phyloP scores from a whole-genome alignment of 352 stramenopile genomes.

The Thraustochytrium sp. region DNA sequence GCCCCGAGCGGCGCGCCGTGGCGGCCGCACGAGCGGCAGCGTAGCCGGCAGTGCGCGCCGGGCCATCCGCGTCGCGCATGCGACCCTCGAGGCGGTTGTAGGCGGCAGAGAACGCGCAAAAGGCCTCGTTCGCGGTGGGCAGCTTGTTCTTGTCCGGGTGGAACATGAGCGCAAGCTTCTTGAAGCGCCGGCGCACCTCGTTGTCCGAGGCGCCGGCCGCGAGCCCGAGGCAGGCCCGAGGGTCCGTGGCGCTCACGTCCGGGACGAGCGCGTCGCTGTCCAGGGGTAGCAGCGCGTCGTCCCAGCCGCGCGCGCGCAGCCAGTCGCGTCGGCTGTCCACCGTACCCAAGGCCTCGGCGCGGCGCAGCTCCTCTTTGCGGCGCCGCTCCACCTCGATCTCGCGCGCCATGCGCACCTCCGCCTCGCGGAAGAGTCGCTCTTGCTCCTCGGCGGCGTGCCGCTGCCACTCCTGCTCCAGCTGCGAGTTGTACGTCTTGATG shows the following conservation, averaged over 20 bases:
- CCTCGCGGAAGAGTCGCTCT: slow-evolving; percentile 4
- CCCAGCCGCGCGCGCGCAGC: background rate
- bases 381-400: slow-evolving; percentile 19
- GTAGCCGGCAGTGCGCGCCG: background rate
- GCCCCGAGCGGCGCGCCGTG: no score
- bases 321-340: background rate
- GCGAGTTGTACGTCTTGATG: background rate
- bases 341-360: background rate
- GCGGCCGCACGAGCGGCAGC: background rate
- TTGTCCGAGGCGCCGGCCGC: background rate
- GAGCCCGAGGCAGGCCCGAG: background rate
- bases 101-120: slow-evolving; percentile 23
- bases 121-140: background rate
- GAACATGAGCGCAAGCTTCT: slow-evolving; percentile 35
- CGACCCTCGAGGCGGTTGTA: background rate
- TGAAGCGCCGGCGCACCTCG: background rate
- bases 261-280: background rate
- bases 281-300: background rate
- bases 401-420: background rate
- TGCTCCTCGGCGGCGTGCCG: slow-evolving; percentile 18
- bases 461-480: background rate
- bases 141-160: slow-evolving; percentile 34
- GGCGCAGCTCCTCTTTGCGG: background rate
- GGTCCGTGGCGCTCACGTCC: background rate
- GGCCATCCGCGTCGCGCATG: background rate